Evolutionary conservation across 2,329 filamentous ascomycete genomes (phyloP).

Genomic region (Alternaria panax): DNA sequence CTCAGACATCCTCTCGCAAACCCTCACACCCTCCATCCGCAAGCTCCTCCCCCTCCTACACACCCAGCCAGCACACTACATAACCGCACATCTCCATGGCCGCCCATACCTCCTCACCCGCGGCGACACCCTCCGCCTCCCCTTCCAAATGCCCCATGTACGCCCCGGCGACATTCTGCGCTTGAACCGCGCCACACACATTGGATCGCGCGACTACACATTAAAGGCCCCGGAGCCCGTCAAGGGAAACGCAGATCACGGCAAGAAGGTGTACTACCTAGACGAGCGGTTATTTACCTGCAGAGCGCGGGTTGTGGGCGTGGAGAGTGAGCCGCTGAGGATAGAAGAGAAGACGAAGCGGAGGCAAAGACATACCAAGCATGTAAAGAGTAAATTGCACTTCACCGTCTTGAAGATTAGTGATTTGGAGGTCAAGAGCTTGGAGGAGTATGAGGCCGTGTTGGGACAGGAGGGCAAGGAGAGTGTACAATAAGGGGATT

Average conservation of each 20-base stretch:
- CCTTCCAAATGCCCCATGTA: conserved; percentile 59
- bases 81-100: conserved; percentile 80
- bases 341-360: conserved; percentile 69
- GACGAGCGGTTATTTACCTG: conserved; percentile 87
- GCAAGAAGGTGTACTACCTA: conserved; percentile 64
- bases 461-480: conserved; percentile 15
- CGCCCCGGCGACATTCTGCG: conserved; percentile 83
- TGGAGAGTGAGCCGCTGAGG: conserved; percentile 72
- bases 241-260: conserved; percentile 41
- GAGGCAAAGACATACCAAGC: conserved; percentile 70
- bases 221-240: conserved; percentile 64
- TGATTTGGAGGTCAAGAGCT: conserved; percentile 73
- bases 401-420: conserved; percentile 87
- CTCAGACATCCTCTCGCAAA: conserved; percentile 37
- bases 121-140: conserved; percentile 58
- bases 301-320: conserved; percentile 81
- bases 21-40: conserved; percentile 64
- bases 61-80: conserved; percentile 78
- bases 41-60: conserved; percentile 74
- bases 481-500: conserved; percentile 8
- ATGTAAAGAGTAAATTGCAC: conserved; percentile 86
- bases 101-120: conserved; percentile 78
- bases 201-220: conserved; percentile 91
- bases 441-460: conserved; percentile 61
- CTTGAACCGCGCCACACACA: conserved; percentile 80